Evolutionary conservation across 1,284 basidiomycete genomes (phyloP).

Genomic region (Erythrobasidium hasegawianum): DNA sequence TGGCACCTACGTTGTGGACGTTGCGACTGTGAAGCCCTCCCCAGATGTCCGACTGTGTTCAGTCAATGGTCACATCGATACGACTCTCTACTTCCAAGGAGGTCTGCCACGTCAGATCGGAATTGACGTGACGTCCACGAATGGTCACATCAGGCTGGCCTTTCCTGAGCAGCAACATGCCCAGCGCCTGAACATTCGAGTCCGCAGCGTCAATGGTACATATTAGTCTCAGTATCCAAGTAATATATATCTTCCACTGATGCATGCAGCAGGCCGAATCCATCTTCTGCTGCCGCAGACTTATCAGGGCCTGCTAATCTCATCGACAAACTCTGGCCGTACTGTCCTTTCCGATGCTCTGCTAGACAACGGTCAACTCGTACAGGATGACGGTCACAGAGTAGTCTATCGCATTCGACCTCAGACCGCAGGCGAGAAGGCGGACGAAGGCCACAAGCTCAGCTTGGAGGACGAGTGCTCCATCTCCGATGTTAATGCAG

Average conservation of each 20-base stretch:
- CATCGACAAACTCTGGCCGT: slow-evolving; percentile 7
- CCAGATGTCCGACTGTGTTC: slow-evolving; percentile 10
- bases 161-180: slow-evolving; percentile 27
- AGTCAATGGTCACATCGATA: slow-evolving; percentile 11
- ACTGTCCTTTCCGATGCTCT: slow-evolving; percentile 9
- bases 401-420: slow-evolving; percentile 2
- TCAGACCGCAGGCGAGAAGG: too few species aligned
- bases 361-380: slow-evolving; percentile 5
- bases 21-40: slow-evolving; percentile 9
- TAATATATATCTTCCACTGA: too few species aligned
- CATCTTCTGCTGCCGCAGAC: slow-evolving; percentile 8
- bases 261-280: not conserved
- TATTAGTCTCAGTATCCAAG: too few species aligned
- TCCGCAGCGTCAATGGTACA: slow-evolving; percentile 20
- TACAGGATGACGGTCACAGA: not conserved
- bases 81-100: slow-evolving; percentile 14
- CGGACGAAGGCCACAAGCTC: not conserved
- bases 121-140: not conserved
- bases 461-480: not conserved
- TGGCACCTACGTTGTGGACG: slow-evolving; percentile 19
- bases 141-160: slow-evolving; percentile 11
- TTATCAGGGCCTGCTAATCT: slow-evolving; percentile 10
- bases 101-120: slow-evolving; percentile 26
- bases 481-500: not conserved
- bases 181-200: slow-evolving; percentile 17